Evolutionary conservation across 495 filamentous ascomycete species (phyloP), one percentile per base, ranked within the genome.

Genomic region (Copromyces sp.): DNA sequence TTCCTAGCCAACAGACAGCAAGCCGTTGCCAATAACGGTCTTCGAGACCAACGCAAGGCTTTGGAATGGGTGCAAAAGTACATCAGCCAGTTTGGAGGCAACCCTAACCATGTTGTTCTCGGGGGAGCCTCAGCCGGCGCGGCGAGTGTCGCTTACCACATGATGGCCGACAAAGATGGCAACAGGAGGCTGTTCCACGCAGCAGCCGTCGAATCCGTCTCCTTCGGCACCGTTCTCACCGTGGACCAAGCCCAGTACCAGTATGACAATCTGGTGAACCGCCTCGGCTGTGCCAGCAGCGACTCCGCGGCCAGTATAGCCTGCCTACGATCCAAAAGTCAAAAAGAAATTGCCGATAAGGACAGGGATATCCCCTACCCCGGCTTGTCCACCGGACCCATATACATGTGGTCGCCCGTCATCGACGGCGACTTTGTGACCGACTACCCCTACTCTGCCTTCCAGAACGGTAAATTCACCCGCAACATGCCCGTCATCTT

Each of bases 101-200:
- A 94, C 75, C 90, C 91, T 2, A 73, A 85, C 7, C 90, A 91
- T 73, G 87, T 93, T 39, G 88, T 90, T 8, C 85, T 93, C 17
- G 87, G 88, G 69, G 90, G 91, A 68, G 86, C 85, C 41, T 90
- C 88, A 68, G 91, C 91, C 16, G 91, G 91, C 11, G 90, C 84
- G 3, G 89, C 79, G 6, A 88, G 89, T 3, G 84, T 93, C 5
- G 87, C 85, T 17, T 80, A 91, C 41, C 88, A 92, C 24, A 83
- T 93, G 41, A 84, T 87, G 7, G 89, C 90, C 0, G 89, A 91
- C 68, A 77, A 73, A 0, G 77, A 75, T 42, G 72, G 71, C 20
- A 73, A 75, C 59, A 68, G 70, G 69, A 69, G 73, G 2, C 82
- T 92, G 0, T 92, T 92, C 76, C 84, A 89, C 69, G 90, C 84